Base-by-base conservation (phyloP, 441 rosid species). In the Caryocar brasiliense region DNA sequence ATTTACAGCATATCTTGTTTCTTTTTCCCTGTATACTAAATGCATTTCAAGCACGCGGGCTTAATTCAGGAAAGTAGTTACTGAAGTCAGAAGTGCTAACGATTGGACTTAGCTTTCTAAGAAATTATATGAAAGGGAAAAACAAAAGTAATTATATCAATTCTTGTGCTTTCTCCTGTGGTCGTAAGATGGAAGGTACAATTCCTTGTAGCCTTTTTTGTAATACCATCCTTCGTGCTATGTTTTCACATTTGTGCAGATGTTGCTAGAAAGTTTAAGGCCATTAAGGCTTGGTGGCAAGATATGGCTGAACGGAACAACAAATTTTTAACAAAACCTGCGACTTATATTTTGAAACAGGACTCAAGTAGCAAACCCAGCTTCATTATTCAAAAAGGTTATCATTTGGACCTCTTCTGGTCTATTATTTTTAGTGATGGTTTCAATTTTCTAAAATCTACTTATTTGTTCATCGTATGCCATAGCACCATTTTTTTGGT, bases 201-300 rank as follows among this genome's bases (percentile, higher is more conserved):
- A n/a, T n/a, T n/a, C n/a, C n/a, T n/a, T n/a, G n/a, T n/a, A n/a
- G n/a, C n/a, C n/a, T n/a, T n/a, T n/a, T n/a, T n/a, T n/a, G n/a
- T n/a, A n/a, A n/a, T n/a, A 3, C n/a, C 40, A 19, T 37, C 3
- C 47, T n/a, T 29, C 15, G 15, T 45, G 17, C 27, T 46, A 13
- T 32, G 40, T 14, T 44, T 14, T 26, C 61, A 19, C 14, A 27
- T 47, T 41, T 47, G 33, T 68, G 58, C 75, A 81, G 98, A 81
- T 68, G 80, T 83, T 57, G 73, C 75, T 5, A 78, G 64, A 56
- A 87, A 62, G 57, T 91, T 86, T 68, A 78, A 71, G 61, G 88
- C 85, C 37, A 79, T 91, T 47, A 85, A 78, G 63, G 80, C 88
- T 55, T 87, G 98, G 96, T 91, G 98, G 98, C 93, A 63, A 71